A percentile compares a stretch with the other conserved stretches of the same genome.
Conservation (phyloP, 768 basidiomycete genomes). For the Sporobolomyces phaffii region DNA sequence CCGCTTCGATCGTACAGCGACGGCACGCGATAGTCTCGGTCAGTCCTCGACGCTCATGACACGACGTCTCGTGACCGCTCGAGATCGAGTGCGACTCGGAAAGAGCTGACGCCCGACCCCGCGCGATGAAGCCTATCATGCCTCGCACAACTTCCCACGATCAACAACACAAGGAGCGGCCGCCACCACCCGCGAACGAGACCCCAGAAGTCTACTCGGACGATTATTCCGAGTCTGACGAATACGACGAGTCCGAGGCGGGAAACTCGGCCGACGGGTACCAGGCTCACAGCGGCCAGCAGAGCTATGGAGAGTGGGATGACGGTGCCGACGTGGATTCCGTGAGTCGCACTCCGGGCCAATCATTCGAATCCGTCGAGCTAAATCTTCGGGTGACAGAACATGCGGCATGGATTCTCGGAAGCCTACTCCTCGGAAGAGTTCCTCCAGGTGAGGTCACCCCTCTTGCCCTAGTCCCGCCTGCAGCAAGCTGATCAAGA, state of each 20-base stretch:
- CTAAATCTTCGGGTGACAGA: no score
- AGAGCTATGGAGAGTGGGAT: constrained; percentile 24
- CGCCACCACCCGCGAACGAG: neutral
- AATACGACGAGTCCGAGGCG: constrained; percentile 21
- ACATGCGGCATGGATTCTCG: constrained; percentile 37
- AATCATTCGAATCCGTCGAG: no score
- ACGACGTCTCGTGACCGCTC: no score
- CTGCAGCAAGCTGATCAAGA: no score
- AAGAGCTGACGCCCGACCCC: no score
- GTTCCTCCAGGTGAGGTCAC: constrained; percentile 28
- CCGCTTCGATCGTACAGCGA: neutral
- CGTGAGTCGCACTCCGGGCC: no score
- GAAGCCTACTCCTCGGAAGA: constrained; percentile 39
- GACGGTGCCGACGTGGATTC: constrained; percentile 22
- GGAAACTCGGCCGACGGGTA: constrained; percentile 1
- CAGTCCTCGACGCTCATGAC: no score
- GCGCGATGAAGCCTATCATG: neutral
- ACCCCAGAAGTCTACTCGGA: constrained; percentile 4
- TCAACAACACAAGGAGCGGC: neutral
- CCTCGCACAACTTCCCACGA: constrained; percentile 1
- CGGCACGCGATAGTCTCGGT: constrained; percentile 2
- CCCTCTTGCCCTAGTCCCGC: neutral
- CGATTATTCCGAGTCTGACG: constrained; percentile 26
- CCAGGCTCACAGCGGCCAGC: neutral
- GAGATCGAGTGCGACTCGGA: no score